Conservation (phyloP, 164 flowering plant genomes). For the Liriodendron chinense region DNA sequence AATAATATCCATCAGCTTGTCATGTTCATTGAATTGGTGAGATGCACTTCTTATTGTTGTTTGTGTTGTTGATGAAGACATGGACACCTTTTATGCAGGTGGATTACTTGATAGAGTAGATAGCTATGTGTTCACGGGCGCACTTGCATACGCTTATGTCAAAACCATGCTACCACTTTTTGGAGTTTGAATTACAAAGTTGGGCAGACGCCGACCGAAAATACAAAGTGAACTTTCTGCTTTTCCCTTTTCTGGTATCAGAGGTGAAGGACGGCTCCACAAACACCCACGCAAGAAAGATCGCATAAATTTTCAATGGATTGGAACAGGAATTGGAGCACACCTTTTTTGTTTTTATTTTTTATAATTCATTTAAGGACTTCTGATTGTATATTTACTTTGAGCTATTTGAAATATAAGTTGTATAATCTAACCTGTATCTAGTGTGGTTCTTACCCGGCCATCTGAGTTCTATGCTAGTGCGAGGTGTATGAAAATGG, state of each 20-base stretch:
- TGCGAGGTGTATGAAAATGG: no score
- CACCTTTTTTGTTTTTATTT: no score
- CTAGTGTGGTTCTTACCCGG: no score
- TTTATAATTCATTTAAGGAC: no score
- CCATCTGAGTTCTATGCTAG: no score
- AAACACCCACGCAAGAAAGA: no score
- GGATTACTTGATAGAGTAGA: slow-evolving; percentile 92
- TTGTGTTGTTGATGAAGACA: background rate
- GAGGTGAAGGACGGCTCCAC: background rate
- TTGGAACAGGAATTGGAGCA: background rate
- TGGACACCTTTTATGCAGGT: slow-evolving; percentile 44
- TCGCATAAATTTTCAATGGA: background rate
- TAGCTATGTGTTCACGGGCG: slow-evolving; percentile 93
- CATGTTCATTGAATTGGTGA: background rate
- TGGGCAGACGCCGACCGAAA: background rate
- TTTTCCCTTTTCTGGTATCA: background rate
- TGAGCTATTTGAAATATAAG: no score
- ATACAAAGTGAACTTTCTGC: background rate
- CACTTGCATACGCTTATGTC: slow-evolving; percentile 90
- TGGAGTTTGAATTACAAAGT: slow-evolving; percentile 53
- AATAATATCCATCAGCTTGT: background rate
- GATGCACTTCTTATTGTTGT: background rate
- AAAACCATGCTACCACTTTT: slow-evolving; percentile 72
- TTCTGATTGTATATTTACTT: no score
- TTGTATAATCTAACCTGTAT: no score